Base-by-base conservation (phyloP, 169 alveolate species). In the Plasmodium sp. region DNA sequence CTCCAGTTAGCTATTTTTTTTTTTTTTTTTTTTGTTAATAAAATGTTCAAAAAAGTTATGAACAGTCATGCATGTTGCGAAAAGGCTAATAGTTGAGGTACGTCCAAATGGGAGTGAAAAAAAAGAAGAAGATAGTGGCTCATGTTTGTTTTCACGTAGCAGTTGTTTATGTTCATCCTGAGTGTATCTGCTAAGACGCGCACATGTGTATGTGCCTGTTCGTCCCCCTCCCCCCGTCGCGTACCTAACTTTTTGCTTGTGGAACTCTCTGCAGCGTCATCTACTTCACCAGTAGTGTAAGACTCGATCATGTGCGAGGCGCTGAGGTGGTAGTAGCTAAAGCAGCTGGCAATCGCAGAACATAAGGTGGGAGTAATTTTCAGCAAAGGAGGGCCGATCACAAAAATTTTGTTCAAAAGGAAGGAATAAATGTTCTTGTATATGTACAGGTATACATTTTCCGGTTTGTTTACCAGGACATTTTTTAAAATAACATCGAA, bases 381-480 rank as follows among this genome's bases (percentile, higher is more conserved):
- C 27, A 85, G 27, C 62, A 77, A 34, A 12, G 93, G 93, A 34
- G 93, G 93, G 16, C 93, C 93, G n/a, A 85, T 74, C 58, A 85
- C 79, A 36, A 85, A 85, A 74, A 85, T 85, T 85, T 85, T 85
- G 79, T 85, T 85, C 48, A 85, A 51, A 6, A 85, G 93, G 77
- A 85, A 85, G 43, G 93, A 85, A 75, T 85, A 85, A 74, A 85
- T 85, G 71, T 85, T 85, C 33, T 74, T 85, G 27, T 85, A 85
- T 85, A 85, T 85, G 67, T 85, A 85, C 18, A 85, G 27, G 67
- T 85, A 85, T 14, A 85, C 82, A 74, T 85, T 85, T 48, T 85
- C 93, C 27, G 93, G 93, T 85, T 85, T 85, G 58, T 85, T 85
- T 51, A 85, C 79, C 43, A 85, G 81, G 62, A 85, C 93, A 75